A percentile compares a stretch with the other conserved stretches of the same genome.
phyloP scores from a whole-genome alignment of 2,329 filamentous ascomycete species.

The Pyrenochaeta sp. region DNA sequence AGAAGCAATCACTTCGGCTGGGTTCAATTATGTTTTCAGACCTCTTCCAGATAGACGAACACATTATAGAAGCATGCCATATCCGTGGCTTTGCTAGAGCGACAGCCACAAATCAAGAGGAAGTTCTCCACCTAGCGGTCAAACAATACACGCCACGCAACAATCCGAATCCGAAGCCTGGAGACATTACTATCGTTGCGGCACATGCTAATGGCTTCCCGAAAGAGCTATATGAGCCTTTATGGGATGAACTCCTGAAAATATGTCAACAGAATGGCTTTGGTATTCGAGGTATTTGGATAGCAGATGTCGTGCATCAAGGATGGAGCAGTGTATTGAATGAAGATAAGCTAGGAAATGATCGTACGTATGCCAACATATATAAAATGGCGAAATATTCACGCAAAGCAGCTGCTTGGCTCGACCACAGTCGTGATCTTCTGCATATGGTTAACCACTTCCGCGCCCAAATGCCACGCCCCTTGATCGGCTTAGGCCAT shows the following conservation, averaged over 20 bases:
- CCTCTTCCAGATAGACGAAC: constrained; percentile 73
- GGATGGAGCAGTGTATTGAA: constrained; percentile 82
- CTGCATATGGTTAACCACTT: constrained; percentile 86
- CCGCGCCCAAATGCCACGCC: constrained; percentile 78
- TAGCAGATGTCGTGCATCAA: constrained; percentile 87
- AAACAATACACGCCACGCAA: constrained; percentile 87
- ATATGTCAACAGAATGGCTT: constrained; percentile 67
- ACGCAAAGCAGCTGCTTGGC: constrained; percentile 73
- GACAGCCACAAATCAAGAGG: constrained; percentile 76
- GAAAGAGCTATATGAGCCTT: constrained; percentile 93
- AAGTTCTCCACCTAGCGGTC: constrained; percentile 75
- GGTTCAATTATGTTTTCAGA: constrained; percentile 48
- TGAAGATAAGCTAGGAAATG: constrained; percentile 78
- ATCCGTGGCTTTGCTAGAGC: constrained; percentile 83
- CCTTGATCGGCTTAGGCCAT: constrained; percentile 85
- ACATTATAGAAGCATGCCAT: constrained; percentile 72
- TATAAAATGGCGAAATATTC: neutral
- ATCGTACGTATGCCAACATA: constrained; percentile 68
- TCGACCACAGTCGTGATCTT: constrained; percentile 84
- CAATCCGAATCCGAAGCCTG: constrained; percentile 72
- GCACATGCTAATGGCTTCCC: constrained; percentile 93
- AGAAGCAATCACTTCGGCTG: neutral
- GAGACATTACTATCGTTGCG: constrained; percentile 85
- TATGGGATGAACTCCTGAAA: constrained; percentile 83
- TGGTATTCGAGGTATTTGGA: constrained; percentile 83